Evolutionary conservation across 2,329 filamentous ascomycete species (phyloP), one percentile per base, ranked within the genome.

Genomic region (Talaromyces atroroseus): DNA sequence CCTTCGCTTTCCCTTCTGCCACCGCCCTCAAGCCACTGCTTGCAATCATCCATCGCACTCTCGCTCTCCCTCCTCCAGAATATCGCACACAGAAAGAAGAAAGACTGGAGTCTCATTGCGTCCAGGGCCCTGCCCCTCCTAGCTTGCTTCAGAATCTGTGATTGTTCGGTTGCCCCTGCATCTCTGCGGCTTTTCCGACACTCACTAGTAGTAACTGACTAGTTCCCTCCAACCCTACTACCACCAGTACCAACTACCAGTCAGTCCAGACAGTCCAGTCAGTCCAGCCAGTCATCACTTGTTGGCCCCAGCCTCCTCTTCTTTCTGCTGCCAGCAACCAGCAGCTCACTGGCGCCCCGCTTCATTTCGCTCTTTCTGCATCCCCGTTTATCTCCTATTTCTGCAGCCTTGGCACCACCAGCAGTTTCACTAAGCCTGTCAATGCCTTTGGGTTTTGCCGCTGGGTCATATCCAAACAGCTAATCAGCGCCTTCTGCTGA

Each of bases 251-350:
- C 36, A 10, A 10, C 32, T 10, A 21, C 26, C 21, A 18, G n/a
- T n/a, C n/a, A n/a, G n/a, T n/a, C n/a, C n/a, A n/a, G n/a, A n/a
- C n/a, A n/a, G n/a, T n/a, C n/a, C n/a, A n/a, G n/a, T n/a, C n/a
- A n/a, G n/a, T n/a, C n/a, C n/a, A n/a, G n/a, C n/a, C n/a, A 2
- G 11, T 34, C 21, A 23, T 18, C 26, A 24, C 46, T 18, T 32
- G n/a, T 26, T 32, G 46, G 23, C 26, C 46, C 55, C 56, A 55
- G 32, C 52, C 56, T 55, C 47, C 52, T 48, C 52, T 48, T 55
- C 56, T 36, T 36, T 36, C 32, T 36, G 23, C 5, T 40, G 24
- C 44, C 38, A 26, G 40, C 50, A 52, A 51, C 23, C 45, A 2
- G 16, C 46, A n/a, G n/a, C 24, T 12, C 8, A 24, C 24, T 48